Percentiles rank a stretch among this genome's conserved stretches.
Evolutionary conservation across 225 moss, liverwort and hornwort genomes (phyloP).

Genomic region (Straminergon stramineum): DNA sequence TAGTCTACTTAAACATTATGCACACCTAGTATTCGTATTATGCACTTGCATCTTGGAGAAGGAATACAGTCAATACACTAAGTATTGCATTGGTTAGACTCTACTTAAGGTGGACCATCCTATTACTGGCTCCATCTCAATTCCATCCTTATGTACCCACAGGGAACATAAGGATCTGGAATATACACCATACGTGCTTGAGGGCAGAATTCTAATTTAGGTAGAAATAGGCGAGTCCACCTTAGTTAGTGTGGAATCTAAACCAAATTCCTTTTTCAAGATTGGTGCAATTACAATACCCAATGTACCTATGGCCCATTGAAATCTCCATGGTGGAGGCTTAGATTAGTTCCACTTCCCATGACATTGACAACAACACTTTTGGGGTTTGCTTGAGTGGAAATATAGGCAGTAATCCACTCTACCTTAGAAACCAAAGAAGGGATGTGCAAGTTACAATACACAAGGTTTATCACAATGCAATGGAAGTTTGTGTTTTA

Average conservation of each 20-base stretch:
- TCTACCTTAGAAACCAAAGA: not conserved
- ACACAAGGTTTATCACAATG: not conserved
- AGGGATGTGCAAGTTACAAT: fast-evolving
- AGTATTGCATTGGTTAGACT: not conserved
- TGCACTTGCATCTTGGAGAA: not conserved
- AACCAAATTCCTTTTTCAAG: not conserved
- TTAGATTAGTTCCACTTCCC: fast-evolving
- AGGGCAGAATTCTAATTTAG: too few relatives aligned
- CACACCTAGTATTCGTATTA: too few relatives aligned
- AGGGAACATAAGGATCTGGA: too few relatives aligned
- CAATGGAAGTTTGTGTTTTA: fast-evolving
- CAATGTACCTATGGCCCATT: fast-evolving
- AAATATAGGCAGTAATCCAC: not conserved
- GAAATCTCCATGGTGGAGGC: fast-evolving
- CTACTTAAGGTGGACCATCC: too few relatives aligned
- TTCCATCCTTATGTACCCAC: too few relatives aligned
- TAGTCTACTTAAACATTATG: too few relatives aligned
- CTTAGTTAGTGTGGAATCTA: fast-evolving
- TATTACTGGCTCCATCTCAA: too few relatives aligned
- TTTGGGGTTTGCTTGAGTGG: not conserved
- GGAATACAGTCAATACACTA: fast-evolving
- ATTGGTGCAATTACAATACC: not conserved
- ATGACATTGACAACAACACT: not conserved
- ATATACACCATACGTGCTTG: too few relatives aligned
- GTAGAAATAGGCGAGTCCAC: too few relatives aligned